Conservation (phyloP, 139 green algal genomes). For the Nannochloris sp. region DNA sequence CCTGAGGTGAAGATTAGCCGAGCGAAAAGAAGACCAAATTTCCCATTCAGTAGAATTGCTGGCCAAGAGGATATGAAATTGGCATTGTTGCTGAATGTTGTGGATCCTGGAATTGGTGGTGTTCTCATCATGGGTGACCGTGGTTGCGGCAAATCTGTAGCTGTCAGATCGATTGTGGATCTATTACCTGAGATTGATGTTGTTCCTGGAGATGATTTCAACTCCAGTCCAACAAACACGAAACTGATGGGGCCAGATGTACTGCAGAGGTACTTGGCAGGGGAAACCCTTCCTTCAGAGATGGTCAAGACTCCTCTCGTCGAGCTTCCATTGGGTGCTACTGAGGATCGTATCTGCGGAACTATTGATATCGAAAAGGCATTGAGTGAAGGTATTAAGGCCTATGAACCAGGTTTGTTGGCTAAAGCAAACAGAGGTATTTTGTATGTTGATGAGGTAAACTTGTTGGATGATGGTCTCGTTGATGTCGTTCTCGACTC, state of each 20-base stretch:
- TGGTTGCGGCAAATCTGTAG: slow-evolving; percentile 75
- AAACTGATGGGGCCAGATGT: slow-evolving; percentile 70
- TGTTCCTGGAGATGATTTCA: slow-evolving; percentile 79
- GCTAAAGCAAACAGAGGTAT: slow-evolving; percentile 75
- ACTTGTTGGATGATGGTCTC: slow-evolving; percentile 74
- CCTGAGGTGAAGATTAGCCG: not conserved
- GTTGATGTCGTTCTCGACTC: slow-evolving; percentile 80
- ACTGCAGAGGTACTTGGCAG: slow-evolving; percentile 28
- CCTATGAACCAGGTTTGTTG: slow-evolving; percentile 47
- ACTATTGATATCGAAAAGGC: slow-evolving; percentile 94
- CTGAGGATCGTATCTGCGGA: slow-evolving; percentile 88
- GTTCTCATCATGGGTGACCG: slow-evolving; percentile 93
- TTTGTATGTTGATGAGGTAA: slow-evolving; percentile 85
- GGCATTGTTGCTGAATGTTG: slow-evolving; percentile 79
- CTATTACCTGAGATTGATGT: slow-evolving; percentile 84
- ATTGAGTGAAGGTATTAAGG: slow-evolving; percentile 68
- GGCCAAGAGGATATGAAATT: slow-evolving; percentile 91
- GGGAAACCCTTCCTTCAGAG: slow-evolving; percentile 43
- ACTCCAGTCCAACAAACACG: slow-evolving; percentile 71
- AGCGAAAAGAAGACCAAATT: slow-evolving; percentile 31
- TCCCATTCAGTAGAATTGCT: slow-evolving; percentile 78
- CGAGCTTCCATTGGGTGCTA: slow-evolving; percentile 79
- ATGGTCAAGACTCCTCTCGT: slow-evolving; percentile 75
- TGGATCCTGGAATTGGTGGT: slow-evolving; percentile 78
- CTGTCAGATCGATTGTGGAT: slow-evolving; percentile 66